Conservation (phyloP, 768 basidiomycete species). For the Phlebiopsis flavidoalba region DNA sequence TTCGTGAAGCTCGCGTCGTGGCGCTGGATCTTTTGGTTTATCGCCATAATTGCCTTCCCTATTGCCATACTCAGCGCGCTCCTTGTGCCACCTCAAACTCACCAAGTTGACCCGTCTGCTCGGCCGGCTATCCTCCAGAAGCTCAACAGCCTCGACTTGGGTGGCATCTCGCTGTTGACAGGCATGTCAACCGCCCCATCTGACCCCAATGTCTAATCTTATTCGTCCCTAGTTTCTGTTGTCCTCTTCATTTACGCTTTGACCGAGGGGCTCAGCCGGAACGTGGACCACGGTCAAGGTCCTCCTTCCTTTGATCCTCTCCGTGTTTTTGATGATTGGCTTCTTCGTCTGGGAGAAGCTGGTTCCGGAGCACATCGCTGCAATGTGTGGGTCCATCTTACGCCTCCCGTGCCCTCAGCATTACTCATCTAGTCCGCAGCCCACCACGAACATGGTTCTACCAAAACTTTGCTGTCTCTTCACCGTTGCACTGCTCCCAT, state of each 20-base stretch:
- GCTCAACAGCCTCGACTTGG: constrained; percentile 19
- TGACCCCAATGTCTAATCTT: background rate
- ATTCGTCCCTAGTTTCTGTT: constrained; percentile 12
- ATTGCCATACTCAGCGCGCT: constrained; percentile 19
- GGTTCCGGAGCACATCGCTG: constrained; percentile 29
- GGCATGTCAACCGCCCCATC: constrained; percentile 10
- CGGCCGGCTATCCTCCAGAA: background rate
- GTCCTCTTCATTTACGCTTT: constrained; percentile 29
- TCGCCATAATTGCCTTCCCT: constrained; percentile 29
- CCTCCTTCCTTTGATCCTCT: constrained; percentile 35
- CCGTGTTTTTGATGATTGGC: constrained; percentile 25
- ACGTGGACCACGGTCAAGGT: constrained; percentile 33
- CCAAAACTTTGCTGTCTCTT: constrained; percentile 31
- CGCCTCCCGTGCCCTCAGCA: background rate
- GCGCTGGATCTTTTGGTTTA: constrained; percentile 38
- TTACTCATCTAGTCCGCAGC: constrained; percentile 5
- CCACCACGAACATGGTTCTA: constrained; percentile 30
- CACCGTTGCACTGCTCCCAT: constrained; percentile 26
- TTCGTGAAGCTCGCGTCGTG: constrained; percentile 28
- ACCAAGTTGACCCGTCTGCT: background rate
- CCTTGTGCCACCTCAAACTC: constrained; percentile 18
- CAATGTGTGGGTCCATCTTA: constrained; percentile 20
- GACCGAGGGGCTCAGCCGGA: constrained; percentile 29
- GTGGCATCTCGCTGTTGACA: constrained; percentile 25
- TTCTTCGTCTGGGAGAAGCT: constrained; percentile 35